Evolutionary conservation across 1,284 basidiomycete genomes (phyloP), one percentile per base, ranked within the genome.

Genomic region (Fomitopsis betulina): DNA sequence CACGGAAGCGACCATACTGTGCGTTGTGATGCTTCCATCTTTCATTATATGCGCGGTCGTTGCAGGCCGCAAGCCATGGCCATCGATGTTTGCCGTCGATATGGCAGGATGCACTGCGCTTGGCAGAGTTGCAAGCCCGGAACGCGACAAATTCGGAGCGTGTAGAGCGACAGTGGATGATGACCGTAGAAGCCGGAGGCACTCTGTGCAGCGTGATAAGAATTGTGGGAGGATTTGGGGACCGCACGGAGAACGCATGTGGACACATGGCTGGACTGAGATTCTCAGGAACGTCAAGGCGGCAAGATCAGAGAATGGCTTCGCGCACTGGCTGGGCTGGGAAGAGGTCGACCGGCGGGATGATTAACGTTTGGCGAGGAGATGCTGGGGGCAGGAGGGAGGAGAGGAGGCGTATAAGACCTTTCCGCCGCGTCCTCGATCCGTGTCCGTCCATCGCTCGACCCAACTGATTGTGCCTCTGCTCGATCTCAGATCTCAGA

Each of bases 251-350:
- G 45, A 8, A 30, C 23, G 17, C 49, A 35, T 37, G 49, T 17
- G 49, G 33, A 51, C 49, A 51, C 49, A 51, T 51, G 49, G 32
- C 49, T 51, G 49, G n/a, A 35, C 49, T 51, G 32, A n/a, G 49
- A 35, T 51, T 51, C 49, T 51, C 49, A 51, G 49, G 49, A 51
- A 51, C 49, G 49, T 51, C 49, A 51, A 51, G 19, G 27, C 32
- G 49, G 49, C 19, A 17, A 17, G 49, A 51, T 33, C 49, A 51
- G 32, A 33, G 30, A 17, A 35, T 51, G 32, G 32, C 32, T 33
- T 37, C 49, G 49, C 49, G 9, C 35, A 15, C 49, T 51, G 49
- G 49, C 49, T 51, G 32, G 49, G 19, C 45, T 30, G 32, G 35
- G 33, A 33, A 15, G 49, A 12, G 30, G 30, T 51, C n/a, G 32